Evolutionary conservation across 805 yeast species (phyloP).

Genomic region (Candida stauntonica): DNA sequence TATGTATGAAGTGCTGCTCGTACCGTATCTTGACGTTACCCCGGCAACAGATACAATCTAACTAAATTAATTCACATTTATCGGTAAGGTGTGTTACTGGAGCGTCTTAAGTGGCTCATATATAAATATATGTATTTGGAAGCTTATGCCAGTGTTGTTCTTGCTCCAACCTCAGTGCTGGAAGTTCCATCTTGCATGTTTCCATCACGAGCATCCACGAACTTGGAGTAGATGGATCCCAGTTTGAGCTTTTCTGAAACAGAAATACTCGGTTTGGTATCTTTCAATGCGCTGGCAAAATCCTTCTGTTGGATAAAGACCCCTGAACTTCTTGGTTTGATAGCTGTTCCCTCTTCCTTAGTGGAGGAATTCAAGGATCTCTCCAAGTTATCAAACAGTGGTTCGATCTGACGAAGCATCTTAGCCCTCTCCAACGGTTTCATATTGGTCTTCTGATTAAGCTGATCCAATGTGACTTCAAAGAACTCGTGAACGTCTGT

Average conservation of each 20-base stretch:
- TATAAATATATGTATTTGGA: too few relatives aligned
- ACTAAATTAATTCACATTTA: too few relatives aligned
- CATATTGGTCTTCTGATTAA: conserved; percentile 19
- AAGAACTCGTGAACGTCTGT: conserved; percentile 36
- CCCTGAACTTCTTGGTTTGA: conserved; percentile 20
- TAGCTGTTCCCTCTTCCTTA: background rate
- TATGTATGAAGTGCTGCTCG: too few relatives aligned
- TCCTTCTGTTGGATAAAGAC: conserved; percentile 51
- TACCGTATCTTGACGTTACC: too few relatives aligned
- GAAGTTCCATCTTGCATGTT: conserved; percentile 87
- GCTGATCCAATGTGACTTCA: conserved; percentile 31
- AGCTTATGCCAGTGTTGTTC: conserved; percentile 16
- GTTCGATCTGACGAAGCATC: conserved; percentile 40
- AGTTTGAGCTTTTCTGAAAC: conserved; percentile 62
- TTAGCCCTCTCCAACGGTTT: conserved; percentile 39
- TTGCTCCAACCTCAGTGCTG: conserved; percentile 25
- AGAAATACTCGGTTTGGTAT: conserved; percentile 90
- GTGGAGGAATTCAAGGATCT: background rate
- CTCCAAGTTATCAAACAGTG: conserved; percentile 27
- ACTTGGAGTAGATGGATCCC: conserved; percentile 59
- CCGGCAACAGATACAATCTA: too few relatives aligned
- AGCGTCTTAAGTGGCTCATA: too few relatives aligned
- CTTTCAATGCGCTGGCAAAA: conserved; percentile 56
- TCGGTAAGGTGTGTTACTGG: too few relatives aligned
- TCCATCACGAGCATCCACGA: conserved; percentile 75